Evolutionary conservation across 306 rosid species (phyloP).

Genomic region (Alnus glutinosa): DNA sequence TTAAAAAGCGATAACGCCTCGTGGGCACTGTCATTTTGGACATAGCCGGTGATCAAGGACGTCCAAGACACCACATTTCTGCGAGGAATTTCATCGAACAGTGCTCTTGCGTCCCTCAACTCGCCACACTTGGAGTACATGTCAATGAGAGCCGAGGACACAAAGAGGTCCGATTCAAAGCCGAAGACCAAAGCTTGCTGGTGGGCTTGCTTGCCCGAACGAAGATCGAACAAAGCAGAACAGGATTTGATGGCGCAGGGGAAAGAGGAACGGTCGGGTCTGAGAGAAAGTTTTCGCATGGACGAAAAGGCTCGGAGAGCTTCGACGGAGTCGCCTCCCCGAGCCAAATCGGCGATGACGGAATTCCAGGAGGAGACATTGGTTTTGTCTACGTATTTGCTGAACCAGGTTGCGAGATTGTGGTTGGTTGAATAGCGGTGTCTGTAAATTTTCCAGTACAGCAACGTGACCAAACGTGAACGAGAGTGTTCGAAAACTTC

Average conservation of each 20-base stretch:
- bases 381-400: too few species aligned
- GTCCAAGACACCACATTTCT: conserved; percentile 87
- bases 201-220: conserved; percentile 66
- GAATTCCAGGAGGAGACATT: conserved; percentile 58
- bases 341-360: conserved; percentile 74
- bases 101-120: too few species aligned
- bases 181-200: conserved; percentile 78
- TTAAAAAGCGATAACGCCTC: conserved; percentile 60
- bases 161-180: conserved; percentile 57
- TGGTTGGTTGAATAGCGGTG: too few species aligned
- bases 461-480: too few species aligned
- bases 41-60: conserved; percentile 48
- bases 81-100: conserved; percentile 68
- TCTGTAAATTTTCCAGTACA: too few species aligned
- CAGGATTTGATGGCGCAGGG: conserved; percentile 87
- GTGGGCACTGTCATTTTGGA: conserved; percentile 46
- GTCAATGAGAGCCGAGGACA: conserved; percentile 72
- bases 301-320: conserved; percentile 53
- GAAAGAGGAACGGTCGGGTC: conserved; percentile 65
- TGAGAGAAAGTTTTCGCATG: conserved; percentile 74
- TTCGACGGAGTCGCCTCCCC: conserved; percentile 22
- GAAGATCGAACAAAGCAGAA: conserved; percentile 65
- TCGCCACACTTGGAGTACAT: conserved; percentile 15
- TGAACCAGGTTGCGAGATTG: too few species aligned
- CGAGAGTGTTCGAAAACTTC: too few species aligned